Conservation (phyloP, 2,329 filamentous ascomycete species). For the Arthrinium phaeospermum region DNA sequence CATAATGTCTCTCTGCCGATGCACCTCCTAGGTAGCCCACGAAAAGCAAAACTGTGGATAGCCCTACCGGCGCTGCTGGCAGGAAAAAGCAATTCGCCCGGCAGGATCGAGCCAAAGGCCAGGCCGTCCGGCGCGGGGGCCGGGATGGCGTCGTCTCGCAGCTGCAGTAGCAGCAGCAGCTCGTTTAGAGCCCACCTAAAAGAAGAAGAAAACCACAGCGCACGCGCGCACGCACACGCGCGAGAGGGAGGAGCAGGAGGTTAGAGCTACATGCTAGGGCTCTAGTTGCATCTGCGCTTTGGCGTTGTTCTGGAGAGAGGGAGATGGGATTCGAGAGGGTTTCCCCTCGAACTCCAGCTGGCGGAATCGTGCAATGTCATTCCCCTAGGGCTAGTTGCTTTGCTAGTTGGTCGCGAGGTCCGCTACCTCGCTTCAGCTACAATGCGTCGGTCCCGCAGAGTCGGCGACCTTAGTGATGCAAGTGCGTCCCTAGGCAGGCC, state of each 20-base stretch:
- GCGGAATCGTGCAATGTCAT: too few species aligned
- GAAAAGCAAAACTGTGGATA: constrained; percentile 3
- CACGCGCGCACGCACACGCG: neutral
- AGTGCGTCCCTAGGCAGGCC: neutral
- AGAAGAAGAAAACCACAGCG: too few species aligned
- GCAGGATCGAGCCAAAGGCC: constrained; percentile 13
- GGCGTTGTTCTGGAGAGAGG: neutral
- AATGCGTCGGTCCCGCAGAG: neutral
- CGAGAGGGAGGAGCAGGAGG: neutral
- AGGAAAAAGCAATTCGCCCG: constrained; percentile 12
- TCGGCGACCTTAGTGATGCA: constrained; percentile 10
- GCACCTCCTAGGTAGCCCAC: neutral
- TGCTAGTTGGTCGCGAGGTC: neutral
- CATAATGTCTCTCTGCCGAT: constrained; percentile 17
- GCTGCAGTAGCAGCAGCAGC: neutral
- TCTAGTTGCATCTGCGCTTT: neutral
- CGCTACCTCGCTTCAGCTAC: neutral
- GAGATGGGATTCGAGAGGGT: neutral
- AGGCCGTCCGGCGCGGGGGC: constrained; percentile 13
- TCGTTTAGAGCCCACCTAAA: constrained; percentile 8
- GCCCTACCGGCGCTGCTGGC: neutral
- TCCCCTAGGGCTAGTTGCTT: too few species aligned
- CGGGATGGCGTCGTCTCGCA: neutral
- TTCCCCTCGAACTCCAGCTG: too few species aligned
- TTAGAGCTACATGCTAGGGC: neutral